These are phyloP conservation scores for Knufia fluminis DNA, from an alignment of 2,329 filamentous ascomycete genomes.

Conservation along the genomic window DNA sequence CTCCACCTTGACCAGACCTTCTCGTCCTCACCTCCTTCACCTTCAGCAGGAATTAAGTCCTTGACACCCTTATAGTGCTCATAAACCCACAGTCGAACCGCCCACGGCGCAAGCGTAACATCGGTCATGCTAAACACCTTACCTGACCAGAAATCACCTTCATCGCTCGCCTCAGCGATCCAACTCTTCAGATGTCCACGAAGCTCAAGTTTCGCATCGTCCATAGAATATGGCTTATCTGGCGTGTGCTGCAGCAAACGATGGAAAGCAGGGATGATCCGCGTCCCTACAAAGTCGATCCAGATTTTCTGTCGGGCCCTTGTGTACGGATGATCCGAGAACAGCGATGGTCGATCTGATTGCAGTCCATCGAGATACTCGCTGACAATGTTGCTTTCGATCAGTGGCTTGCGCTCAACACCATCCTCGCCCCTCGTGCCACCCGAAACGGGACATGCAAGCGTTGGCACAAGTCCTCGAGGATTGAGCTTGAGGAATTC, in stretches of 20 bases:
- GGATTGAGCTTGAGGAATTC: slow-evolving; percentile 63
- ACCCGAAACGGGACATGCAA: slow-evolving; percentile 32
- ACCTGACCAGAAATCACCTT: slow-evolving; percentile 61
- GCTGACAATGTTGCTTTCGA: slow-evolving; percentile 63
- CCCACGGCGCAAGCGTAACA: slow-evolving; percentile 63
- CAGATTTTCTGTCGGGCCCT: slow-evolving; percentile 59
- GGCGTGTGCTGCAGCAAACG: slow-evolving; percentile 45
- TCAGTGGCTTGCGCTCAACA: slow-evolving; percentile 47
- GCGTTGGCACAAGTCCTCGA: slow-evolving; percentile 63
- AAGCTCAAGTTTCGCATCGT: slow-evolving; percentile 51
- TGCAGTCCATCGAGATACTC: slow-evolving; percentile 70
- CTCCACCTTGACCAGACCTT: slow-evolving; percentile 56
- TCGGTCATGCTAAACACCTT: slow-evolving; percentile 56
- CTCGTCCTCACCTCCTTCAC: slow-evolving; percentile 45
- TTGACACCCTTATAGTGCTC: slow-evolving; percentile 61
- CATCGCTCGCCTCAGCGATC: slow-evolving; percentile 37
- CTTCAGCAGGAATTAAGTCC: slow-evolving; percentile 40
- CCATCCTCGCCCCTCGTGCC: slow-evolving; percentile 17
- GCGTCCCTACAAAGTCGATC: slow-evolving; percentile 61
- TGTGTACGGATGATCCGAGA: slow-evolving; percentile 55
- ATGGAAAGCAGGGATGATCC: slow-evolving; percentile 63
- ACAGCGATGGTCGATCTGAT: slow-evolving; percentile 42
- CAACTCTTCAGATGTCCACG: slow-evolving; percentile 51
- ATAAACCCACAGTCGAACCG: slow-evolving; percentile 61
- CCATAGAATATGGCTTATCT: slow-evolving; percentile 35